Evolutionary conservation across 768 basidiomycete species (phyloP).

Genomic region (Antrodiella citrinella): DNA sequence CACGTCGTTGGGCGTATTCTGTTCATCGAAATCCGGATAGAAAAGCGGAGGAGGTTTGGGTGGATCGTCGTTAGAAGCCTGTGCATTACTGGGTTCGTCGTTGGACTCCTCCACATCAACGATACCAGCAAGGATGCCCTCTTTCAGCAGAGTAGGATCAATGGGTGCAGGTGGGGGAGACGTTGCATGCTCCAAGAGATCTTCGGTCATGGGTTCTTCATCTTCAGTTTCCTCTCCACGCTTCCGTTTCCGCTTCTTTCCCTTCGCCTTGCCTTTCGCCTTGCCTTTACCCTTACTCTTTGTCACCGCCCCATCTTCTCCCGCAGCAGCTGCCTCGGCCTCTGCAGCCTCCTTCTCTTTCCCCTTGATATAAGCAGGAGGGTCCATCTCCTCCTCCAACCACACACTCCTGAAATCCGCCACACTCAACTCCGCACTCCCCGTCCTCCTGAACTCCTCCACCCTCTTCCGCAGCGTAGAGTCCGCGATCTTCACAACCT

Average conservation of each 20-base stretch:
- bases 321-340: slow-evolving; percentile 30
- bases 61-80: not conserved
- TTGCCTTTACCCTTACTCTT: slow-evolving; percentile 24
- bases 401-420: slow-evolving; percentile 86
- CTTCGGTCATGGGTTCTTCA: slow-evolving; percentile 22
- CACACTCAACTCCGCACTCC: slow-evolving; percentile 77
- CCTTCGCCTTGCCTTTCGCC: slow-evolving; percentile 27
- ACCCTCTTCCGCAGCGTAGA: slow-evolving; percentile 87
- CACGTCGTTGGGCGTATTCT: slow-evolving; percentile 12
- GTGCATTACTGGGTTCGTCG: slow-evolving; percentile 3
- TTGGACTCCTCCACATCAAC: slow-evolving; percentile 20
- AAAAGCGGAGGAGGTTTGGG: slow-evolving; percentile 20
- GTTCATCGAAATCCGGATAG: slow-evolving; percentile 32
- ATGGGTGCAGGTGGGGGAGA: slow-evolving; percentile 27
- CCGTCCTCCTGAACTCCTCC: slow-evolving; percentile 90
- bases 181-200: slow-evolving; percentile 11
- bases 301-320: slow-evolving; percentile 20
- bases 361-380: slow-evolving; percentile 79
- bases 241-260: slow-evolving; percentile 30
- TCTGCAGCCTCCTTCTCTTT: slow-evolving; percentile 58
- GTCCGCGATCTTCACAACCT: slow-evolving; percentile 99
- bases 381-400: slow-evolving; percentile 88
- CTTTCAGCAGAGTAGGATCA: slow-evolving; percentile 51
- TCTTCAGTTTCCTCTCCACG: slow-evolving; percentile 31
- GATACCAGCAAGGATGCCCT: slow-evolving; percentile 61